A percentile compares a stretch with the other conserved stretches of the same genome.
phyloP scores from a whole-genome alignment of 108 stramenopile species.

The Cyclotella atomus region DNA sequence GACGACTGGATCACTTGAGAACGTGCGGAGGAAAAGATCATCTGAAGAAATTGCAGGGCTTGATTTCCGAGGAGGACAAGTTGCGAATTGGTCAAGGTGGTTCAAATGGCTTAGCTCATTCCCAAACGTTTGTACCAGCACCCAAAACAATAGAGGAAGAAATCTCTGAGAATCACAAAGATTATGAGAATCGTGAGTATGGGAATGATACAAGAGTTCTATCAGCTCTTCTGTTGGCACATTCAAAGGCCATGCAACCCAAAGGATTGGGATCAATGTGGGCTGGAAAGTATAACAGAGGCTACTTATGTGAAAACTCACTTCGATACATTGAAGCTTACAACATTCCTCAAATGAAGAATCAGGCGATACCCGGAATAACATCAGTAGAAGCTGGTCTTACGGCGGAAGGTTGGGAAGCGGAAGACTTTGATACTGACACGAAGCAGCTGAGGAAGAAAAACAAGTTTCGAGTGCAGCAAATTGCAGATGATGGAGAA shows the following conservation, averaged over 20 bases:
- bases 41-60: constrained; percentile 47
- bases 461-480: constrained; percentile 39
- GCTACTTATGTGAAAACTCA: constrained; percentile 79
- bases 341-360: constrained; percentile 60
- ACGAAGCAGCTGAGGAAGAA: constrained; percentile 51
- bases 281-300: constrained; percentile 74
- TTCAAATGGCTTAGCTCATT: constrained; percentile 3
- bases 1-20: constrained; percentile 75
- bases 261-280: constrained; percentile 84
- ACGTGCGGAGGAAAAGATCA: constrained; percentile 73
- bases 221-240: constrained; percentile 68
- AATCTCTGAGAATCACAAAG: constrained; percentile 30
- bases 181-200: constrained; percentile 75
- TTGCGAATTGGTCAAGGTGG: constrained; percentile 19
- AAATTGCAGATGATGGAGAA: constrained; percentile 43
- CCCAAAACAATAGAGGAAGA: constrained; percentile 44
- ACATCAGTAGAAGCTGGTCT: constrained; percentile 56
- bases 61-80: constrained; percentile 31
- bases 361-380: constrained; percentile 73
- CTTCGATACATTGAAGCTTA: constrained; percentile 67
- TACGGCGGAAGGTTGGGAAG: constrained; percentile 46
- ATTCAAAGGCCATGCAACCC: constrained; percentile 69
- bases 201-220: constrained; percentile 72
- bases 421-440: constrained; percentile 44
- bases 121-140: constrained; percentile 1